Base-by-base conservation (phyloP, 495 filamentous ascomycete species). In the Tuber aestivum region DNA sequence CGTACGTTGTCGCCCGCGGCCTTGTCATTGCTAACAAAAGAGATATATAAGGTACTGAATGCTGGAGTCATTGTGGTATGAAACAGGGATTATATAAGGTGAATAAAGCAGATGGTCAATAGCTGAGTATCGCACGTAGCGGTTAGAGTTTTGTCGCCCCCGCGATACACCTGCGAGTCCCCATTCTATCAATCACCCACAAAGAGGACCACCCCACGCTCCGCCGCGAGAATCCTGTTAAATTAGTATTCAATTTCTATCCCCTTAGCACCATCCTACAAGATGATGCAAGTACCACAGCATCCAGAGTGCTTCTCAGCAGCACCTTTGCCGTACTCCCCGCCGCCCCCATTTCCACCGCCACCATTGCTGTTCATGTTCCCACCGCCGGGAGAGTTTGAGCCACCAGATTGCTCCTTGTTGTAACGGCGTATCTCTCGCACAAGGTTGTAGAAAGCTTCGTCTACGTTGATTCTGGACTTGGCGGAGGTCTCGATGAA, bases 401-500 rank as follows among this genome's bases (percentile, higher is more conserved):
- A 89, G 81, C 97, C 91, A 45, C 92, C 92, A 73, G 93, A 92
- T 90, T 98, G 95, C 80, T 97, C 94, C 85, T 94, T 95, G 89
- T 99, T 97, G 87, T 97, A 98, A 82, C 92, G 90, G 83, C 95
- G 90, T 84, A 99, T 99, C 84, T 97, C 95, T 76, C 96, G 91
- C 70, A 99, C 95, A 79, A 97, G 93, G 83, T 98, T 93, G 87
- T 93, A 98, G 87, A 99, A 99, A 72, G 95, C 94, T 84, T 96
- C 93, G 85, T 99, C 96, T 83, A 99, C 95, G 83, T 98, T 97
- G 85, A 95, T 94, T 84, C 94, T 92, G 77, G 94, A 96, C 86
- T 98, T 99, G 77, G 95, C 95, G 61, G 95, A 99, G 45, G 95
- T 98, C 87, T 99, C 95, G 85, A 99, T 97, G 86, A 97, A 99